Percentiles rank a stretch among this genome's conserved stretches.
Evolutionary conservation across 1,284 basidiomycete species (phyloP).

Genomic region (Tremellales sp.): DNA sequence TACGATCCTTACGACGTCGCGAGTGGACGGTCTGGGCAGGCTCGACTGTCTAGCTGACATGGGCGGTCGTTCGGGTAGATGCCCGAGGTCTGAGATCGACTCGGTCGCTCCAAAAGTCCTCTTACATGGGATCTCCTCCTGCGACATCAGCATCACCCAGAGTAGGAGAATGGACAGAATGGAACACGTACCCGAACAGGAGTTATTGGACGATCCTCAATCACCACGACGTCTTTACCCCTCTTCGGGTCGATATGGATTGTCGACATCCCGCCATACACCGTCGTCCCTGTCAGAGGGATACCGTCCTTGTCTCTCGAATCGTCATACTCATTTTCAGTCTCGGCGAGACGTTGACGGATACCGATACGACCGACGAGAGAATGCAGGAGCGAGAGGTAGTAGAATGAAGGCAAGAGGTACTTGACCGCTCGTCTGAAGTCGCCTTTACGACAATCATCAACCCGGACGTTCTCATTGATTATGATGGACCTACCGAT

Average conservation of each 20-base stretch:
- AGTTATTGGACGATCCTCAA: too few species aligned
- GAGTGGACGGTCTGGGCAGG: too few species aligned
- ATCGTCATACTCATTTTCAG: too few species aligned
- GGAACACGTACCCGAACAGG: too few species aligned
- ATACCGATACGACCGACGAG: not conserved
- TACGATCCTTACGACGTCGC: too few species aligned
- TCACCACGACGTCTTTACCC: too few species aligned
- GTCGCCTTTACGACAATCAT: not conserved
- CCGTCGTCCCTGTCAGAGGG: not conserved
- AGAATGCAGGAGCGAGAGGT: not conserved
- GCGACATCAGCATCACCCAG: too few species aligned
- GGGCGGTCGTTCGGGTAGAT: not conserved
- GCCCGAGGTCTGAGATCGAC: not conserved
- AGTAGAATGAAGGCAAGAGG: not conserved
- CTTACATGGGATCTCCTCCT: not conserved
- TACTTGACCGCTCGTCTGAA: not conserved
- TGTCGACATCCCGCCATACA: not conserved
- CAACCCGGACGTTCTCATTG: not conserved
- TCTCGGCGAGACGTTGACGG: not conserved
- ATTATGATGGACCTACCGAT: not conserved
- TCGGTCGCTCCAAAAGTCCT: not conserved
- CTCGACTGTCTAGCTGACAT: too few species aligned
- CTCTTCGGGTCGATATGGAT: not conserved
- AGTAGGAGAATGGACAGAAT: too few species aligned
- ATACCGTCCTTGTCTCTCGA: not conserved